Evolutionary conservation across 2,329 filamentous ascomycete genomes (phyloP).

Genomic region (Pseudogymnoascus verrucosus): DNA sequence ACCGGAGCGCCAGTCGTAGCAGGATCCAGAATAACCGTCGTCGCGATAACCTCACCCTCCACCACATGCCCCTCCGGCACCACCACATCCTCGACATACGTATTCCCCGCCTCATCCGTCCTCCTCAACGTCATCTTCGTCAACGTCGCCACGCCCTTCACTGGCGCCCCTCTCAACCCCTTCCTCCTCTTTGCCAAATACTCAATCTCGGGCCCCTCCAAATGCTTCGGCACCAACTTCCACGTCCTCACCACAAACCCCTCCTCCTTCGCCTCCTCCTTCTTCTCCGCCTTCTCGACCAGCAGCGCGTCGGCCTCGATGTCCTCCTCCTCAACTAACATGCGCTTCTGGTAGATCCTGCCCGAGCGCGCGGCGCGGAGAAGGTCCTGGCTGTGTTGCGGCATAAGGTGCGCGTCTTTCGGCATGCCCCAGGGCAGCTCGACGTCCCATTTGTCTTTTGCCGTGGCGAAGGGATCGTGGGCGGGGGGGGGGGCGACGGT

Average conservation of each 20-base stretch:
- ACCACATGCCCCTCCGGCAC: conserved; percentile 71
- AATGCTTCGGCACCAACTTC: conserved; percentile 53
- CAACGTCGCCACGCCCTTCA: conserved; percentile 41
- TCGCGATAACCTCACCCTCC: conserved; percentile 70
- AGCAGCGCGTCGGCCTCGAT: conserved; percentile 39
- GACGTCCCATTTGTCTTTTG: conserved; percentile 61
- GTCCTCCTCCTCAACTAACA: conserved; percentile 53
- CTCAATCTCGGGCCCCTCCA: conserved; percentile 44
- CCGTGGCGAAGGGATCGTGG: conserved; percentile 51
- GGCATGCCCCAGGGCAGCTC: conserved; percentile 78
- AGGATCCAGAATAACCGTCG: conserved; percentile 52
- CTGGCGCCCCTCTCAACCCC: conserved; percentile 39
- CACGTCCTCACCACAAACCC: conserved; percentile 51
- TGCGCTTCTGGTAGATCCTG: conserved; percentile 64
- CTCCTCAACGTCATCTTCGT: conserved; percentile 74
- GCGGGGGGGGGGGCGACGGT: conserved; percentile 58
- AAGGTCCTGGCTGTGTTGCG: conserved; percentile 73
- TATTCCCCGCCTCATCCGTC: conserved; percentile 69
- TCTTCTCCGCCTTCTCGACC: conserved; percentile 49
- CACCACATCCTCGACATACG: conserved; percentile 76
- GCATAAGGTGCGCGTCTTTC: conserved; percentile 70
- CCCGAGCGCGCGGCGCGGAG: conserved; percentile 74
- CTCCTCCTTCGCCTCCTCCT: conserved; percentile 40
- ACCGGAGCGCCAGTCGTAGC: conserved; percentile 48
- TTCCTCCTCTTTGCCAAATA: conserved; percentile 56